Evolutionary conservation across 1,284 basidiomycete genomes (phyloP).

Genomic region (Ustilago crameri): DNA sequence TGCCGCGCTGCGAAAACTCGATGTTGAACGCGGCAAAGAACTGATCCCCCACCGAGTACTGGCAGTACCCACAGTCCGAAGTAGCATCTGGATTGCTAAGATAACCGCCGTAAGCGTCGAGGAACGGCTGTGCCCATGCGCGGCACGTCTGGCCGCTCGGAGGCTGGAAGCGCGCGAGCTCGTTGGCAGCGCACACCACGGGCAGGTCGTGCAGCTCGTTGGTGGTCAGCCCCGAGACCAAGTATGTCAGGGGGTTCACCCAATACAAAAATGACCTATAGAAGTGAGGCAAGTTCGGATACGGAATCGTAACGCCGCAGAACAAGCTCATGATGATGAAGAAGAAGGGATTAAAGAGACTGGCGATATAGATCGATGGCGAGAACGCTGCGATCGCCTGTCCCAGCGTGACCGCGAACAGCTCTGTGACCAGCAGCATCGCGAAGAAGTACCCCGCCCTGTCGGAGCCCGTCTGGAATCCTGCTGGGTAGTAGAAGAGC

Average conservation of each 20-base stretch:
- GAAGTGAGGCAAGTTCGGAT: slow-evolving; percentile 29
- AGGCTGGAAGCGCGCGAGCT: slow-evolving; percentile 75
- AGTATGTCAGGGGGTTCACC: slow-evolving; percentile 30
- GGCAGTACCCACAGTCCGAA: slow-evolving; percentile 76
- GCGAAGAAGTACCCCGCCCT: slow-evolving; percentile 42
- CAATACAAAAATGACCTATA: slow-evolving; percentile 24
- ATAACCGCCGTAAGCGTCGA: slow-evolving; percentile 79
- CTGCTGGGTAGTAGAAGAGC: slow-evolving; percentile 38
- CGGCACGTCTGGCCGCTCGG: slow-evolving; percentile 80
- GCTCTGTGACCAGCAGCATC: slow-evolving; percentile 60
- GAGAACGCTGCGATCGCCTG: slow-evolving; percentile 79
- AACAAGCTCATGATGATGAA: slow-evolving; percentile 73
- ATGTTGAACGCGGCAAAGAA: slow-evolving; percentile 79
- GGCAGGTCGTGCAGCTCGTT: slow-evolving; percentile 81
- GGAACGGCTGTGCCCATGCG: slow-evolving; percentile 68
- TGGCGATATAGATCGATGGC: slow-evolving; percentile 75
- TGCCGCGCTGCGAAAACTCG: slow-evolving; percentile 68
- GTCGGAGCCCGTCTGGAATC: slow-evolving; percentile 23
- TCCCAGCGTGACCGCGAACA: slow-evolving; percentile 81
- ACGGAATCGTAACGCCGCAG: slow-evolving; percentile 78
- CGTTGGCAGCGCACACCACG: slow-evolving; percentile 76
- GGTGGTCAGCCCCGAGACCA: slow-evolving; percentile 73
- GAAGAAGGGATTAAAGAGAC: slow-evolving; percentile 73
- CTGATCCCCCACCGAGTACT: slow-evolving; percentile 77
- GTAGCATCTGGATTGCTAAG: slow-evolving; percentile 78